These are phyloP conservation scores for Teunomyces pallodes DNA, from an alignment of 805 yeast genomes.

Conservation along the genomic window DNA sequence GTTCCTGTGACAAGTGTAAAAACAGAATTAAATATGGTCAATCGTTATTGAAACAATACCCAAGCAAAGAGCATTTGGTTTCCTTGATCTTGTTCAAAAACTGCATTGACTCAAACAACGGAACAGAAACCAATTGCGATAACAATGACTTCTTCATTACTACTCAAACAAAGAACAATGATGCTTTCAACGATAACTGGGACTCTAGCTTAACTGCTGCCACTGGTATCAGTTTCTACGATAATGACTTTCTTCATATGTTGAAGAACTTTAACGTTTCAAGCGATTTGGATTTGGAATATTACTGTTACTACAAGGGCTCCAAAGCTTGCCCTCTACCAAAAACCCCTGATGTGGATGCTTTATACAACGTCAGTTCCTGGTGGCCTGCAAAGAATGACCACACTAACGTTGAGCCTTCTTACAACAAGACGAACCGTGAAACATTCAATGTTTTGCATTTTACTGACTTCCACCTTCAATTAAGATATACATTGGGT, in stretches of 20 bases:
- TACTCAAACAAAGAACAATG: slow-evolving; percentile 19
- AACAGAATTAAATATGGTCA: slow-evolving; percentile 31
- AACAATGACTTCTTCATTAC: slow-evolving; percentile 37
- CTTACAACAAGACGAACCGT: slow-evolving; percentile 18
- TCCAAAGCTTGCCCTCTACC: slow-evolving; percentile 49
- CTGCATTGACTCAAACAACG: slow-evolving; percentile 28
- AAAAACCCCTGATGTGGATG: slow-evolving; percentile 47
- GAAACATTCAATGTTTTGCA: slow-evolving; percentile 60
- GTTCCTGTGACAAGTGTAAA: slow-evolving; percentile 36
- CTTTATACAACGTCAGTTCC: slow-evolving; percentile 26
- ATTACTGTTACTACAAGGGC: slow-evolving; percentile 54
- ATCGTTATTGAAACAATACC: slow-evolving; percentile 22
- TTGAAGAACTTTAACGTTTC: slow-evolving; percentile 34
- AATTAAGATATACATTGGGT: slow-evolving; percentile 52
- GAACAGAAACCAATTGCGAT: slow-evolving; percentile 30
- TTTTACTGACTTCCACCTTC: slow-evolving; percentile 63
- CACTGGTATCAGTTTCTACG: slow-evolving; percentile 31
- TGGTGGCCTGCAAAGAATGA: slow-evolving; percentile 38
- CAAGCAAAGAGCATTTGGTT: slow-evolving; percentile 34
- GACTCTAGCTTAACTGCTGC: slow-evolving; percentile 24
- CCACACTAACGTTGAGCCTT: slow-evolving; percentile 26
- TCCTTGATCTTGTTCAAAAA: slow-evolving; percentile 35
- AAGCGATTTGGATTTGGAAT: slow-evolving; percentile 37
- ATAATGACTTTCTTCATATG: slow-evolving; percentile 40
- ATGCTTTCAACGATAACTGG: slow-evolving; percentile 9